Conservation (phyloP, 2,329 filamentous ascomycete genomes). For the Neonectria hederae region DNA sequence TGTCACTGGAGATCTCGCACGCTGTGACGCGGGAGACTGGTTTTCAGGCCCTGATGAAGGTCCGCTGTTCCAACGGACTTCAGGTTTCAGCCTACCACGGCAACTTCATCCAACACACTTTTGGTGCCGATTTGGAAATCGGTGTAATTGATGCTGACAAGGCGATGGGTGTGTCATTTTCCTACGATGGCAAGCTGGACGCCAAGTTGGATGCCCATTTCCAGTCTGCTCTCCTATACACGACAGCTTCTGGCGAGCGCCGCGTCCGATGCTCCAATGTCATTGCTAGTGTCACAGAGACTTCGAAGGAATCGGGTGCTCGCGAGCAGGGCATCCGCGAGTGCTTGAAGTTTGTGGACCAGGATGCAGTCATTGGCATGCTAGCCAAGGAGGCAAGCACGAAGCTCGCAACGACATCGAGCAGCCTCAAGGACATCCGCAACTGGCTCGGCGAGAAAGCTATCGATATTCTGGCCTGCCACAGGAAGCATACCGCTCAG, state of each 20-base stretch:
- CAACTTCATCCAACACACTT: slow-evolving; percentile 95
- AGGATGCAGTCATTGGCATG: slow-evolving; percentile 89
- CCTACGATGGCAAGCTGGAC: slow-evolving; percentile 97
- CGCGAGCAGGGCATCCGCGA: slow-evolving; percentile 72
- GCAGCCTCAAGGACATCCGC: slow-evolving; percentile 84
- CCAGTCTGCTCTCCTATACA: slow-evolving; percentile 94
- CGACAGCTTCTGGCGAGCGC: slow-evolving; percentile 86
- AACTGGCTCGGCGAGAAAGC: slow-evolving; percentile 87
- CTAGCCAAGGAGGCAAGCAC: slow-evolving; percentile 93
- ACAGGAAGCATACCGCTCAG: slow-evolving; percentile 88
- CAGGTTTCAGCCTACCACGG: slow-evolving; percentile 95
- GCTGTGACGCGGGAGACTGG: slow-evolving; percentile 90
- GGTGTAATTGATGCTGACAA: slow-evolving; percentile 94
- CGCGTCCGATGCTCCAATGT: slow-evolving; percentile 93
- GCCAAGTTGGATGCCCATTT: slow-evolving; percentile 97
- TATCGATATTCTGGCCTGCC: slow-evolving; percentile 89
- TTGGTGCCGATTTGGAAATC: slow-evolving; percentile 93
- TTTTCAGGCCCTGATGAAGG: slow-evolving; percentile 97
- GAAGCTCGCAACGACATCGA: slow-evolving; percentile 77
- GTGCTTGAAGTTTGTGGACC: slow-evolving; percentile 91
- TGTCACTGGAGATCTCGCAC: slow-evolving; percentile 87
- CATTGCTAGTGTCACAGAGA: slow-evolving; percentile 89
- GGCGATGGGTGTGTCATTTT: slow-evolving; percentile 89
- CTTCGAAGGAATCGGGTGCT: slow-evolving; percentile 51
- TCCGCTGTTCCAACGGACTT: slow-evolving; percentile 94